Base-by-base conservation (phyloP, 305 asterid species). In the Fraxinus xanthoxyloides region DNA sequence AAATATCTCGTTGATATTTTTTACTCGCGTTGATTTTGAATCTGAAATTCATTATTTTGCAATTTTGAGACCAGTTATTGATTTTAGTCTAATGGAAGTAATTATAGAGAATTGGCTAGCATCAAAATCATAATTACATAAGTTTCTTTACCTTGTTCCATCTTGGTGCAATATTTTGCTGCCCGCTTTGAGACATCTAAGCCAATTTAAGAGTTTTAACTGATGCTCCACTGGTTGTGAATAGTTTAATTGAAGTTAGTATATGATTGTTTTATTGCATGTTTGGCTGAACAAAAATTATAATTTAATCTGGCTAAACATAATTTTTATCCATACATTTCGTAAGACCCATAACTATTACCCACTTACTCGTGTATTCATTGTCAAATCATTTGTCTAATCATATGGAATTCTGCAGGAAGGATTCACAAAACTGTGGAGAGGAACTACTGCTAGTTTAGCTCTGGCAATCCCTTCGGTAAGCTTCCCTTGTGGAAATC, bases 391-490 rank as follows among this genome's bases (percentile, higher is more conserved):
- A 2, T 70, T 31, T 70, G 12, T 61, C 82, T 79, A 77, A 84
- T 77, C 82, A 38, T 59, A 3, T 59, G 73, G 21, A 70, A 77
- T 76, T 79, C 21, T 87, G 78, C 92, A 95, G 98, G 98, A 95
- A 91, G 98, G 98, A 82, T 86, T 93, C 75, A 80, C 87, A 65
- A 87, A 88, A 87, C 85, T 95, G 79, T 95, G 98, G 98, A 89
- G 97, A 86, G 98, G 98, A 86, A 93, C 98, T 79, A 87, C 86
- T 86, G 98, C 98, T 48, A 92, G 98, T 87, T 87, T 93, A 87
- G 91, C 97, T 79, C 80, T 92, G 87, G 98, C 98, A 32, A 77
- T 93, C 63, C 98, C 98, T 30, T 88, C 92, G 79, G 99, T 95
- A 86, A 80, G 97, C 80, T 63, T 36, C 54, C 72, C 32, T 63